These are phyloP conservation scores for Tetragonia tetragonoides DNA, from an alignment of 148 eudicot genomes.

Conservation along the genomic window DNA sequence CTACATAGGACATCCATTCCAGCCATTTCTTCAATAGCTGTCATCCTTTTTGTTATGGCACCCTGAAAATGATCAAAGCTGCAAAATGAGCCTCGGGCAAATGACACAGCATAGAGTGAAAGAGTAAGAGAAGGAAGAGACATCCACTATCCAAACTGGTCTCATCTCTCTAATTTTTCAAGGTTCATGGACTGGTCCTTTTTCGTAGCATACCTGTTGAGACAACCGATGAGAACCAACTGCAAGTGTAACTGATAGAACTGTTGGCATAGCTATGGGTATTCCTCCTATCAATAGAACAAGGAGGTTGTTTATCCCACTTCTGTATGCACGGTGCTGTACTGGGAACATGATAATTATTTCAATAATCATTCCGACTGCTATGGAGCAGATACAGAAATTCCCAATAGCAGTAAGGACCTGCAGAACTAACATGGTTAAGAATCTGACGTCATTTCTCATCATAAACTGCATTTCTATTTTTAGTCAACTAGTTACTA, in stretches of 20 bases:
- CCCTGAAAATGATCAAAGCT: conserved; percentile 36
- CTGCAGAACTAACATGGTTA: conserved; percentile 30
- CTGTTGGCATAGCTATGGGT: conserved; percentile 90
- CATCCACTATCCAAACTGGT: background rate
- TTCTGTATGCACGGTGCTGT: conserved; percentile 58
- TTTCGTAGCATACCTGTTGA: conserved; percentile 49
- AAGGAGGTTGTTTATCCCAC: conserved; percentile 75
- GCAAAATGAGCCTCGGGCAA: background rate
- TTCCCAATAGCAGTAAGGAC: conserved; percentile 79
- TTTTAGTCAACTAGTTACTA: conserved; percentile 1
- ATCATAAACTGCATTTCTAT: background rate
- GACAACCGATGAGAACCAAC: conserved; percentile 78
- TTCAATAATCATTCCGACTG: conserved; percentile 65
- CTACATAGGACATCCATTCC: conserved; percentile 85
- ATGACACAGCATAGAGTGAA: background rate
- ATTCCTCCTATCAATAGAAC: conserved; percentile 81
- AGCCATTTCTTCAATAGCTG: conserved; percentile 88
- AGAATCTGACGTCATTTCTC: conserved; percentile 1
- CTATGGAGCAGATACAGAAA: conserved; percentile 77
- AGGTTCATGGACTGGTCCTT: background rate
- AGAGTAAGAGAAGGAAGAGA: background rate
- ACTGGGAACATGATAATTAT: conserved; percentile 69
- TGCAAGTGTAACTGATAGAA: conserved; percentile 73
- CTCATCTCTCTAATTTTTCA: background rate
- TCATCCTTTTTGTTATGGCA: conserved; percentile 82